Percentiles rank a stretch among this genome's conserved stretches.
phyloP scores from a whole-genome alignment of 371 early-diverging fungal species.

The Amoeboaphelidium protococcarum region DNA sequence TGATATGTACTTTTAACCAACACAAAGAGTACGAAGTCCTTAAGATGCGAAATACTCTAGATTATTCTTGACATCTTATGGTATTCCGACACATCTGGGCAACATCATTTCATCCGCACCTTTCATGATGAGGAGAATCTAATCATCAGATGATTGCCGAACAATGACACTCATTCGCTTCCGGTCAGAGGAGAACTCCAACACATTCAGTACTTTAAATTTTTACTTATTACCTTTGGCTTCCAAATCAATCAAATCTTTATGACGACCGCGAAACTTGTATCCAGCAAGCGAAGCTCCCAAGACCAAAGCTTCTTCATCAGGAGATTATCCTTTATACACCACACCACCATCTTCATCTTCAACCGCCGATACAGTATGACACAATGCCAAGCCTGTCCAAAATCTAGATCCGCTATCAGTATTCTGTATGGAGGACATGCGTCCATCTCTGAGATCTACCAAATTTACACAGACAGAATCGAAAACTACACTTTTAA shows the following conservation, averaged over 20 bases:
- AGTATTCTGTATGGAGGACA: too few relatives aligned
- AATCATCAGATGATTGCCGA: conserved; percentile 5
- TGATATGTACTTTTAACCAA: conserved; percentile 8
- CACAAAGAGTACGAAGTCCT: conserved; percentile 16
- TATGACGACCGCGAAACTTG: conserved; percentile 1
- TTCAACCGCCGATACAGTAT: too few relatives aligned
- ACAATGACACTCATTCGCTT: conserved; percentile 22
- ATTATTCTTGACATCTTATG: conserved; percentile 6
- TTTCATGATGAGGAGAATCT: conserved; percentile 26
- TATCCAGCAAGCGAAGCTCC: conserved; percentile 30
- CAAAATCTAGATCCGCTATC: too few relatives aligned
- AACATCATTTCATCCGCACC: conserved; percentile 24
- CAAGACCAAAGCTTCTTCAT: conserved; percentile 58
- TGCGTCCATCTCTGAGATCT: too few relatives aligned
- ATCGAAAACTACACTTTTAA: too few relatives aligned
- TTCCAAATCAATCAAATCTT: background rate
- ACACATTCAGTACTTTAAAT: conserved; percentile 2
- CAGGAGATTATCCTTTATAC: conserved; percentile 28
- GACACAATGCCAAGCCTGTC: too few relatives aligned
- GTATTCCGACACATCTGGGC: conserved; percentile 2
- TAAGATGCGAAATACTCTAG: conserved; percentile 8
- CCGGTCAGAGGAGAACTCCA: conserved; percentile 19
- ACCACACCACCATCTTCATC: background rate
- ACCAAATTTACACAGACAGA: background rate
- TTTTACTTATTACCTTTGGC: background rate